A percentile compares a stretch with the other conserved stretches of the same genome.
These are phyloP conservation scores for Metroxylon sagu DNA, from an alignment of 176 grass and related monocot genomes.

Conservation along the genomic window DNA sequence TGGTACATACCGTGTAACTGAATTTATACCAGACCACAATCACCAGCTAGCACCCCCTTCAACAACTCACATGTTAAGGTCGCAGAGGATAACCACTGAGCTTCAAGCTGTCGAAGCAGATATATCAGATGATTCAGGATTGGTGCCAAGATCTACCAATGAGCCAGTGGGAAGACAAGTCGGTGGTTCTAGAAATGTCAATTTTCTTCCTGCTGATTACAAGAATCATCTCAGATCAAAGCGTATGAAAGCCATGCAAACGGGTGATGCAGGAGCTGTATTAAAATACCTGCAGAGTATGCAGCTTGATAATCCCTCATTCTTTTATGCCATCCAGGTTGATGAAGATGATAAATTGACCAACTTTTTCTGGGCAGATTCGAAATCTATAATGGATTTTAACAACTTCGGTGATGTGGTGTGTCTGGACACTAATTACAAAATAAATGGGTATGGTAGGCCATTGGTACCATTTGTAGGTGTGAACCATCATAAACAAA, in stretches of 20 bases:
- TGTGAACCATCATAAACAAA: slow-evolving; percentile 84
- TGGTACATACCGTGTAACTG: slow-evolving; percentile 56
- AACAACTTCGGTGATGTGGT: slow-evolving; percentile 63
- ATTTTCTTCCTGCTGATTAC: slow-evolving; percentile 56
- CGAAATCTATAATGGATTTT: slow-evolving; percentile 66
- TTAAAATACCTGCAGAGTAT: slow-evolving; percentile 81
- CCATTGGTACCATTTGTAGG: slow-evolving; percentile 67
- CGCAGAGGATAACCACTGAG: slow-evolving; percentile 72
- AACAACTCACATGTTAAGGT: slow-evolving; percentile 87
- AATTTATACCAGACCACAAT: slow-evolving; percentile 77
- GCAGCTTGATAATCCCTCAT: slow-evolving; percentile 57
- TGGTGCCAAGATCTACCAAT: slow-evolving; percentile 38
- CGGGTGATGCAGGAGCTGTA: slow-evolving; percentile 61
- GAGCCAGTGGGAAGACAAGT: slow-evolving; percentile 48
- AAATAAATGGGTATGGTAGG: slow-evolving; percentile 65
- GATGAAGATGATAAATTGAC: slow-evolving; percentile 87
- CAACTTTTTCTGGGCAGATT: slow-evolving; percentile 86
- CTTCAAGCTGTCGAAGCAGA: slow-evolving; percentile 57
- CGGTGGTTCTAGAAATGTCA: slow-evolving; percentile 39
- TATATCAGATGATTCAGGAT: slow-evolving; percentile 67
- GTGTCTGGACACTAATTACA: slow-evolving; percentile 76
- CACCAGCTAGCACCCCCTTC: slow-evolving; percentile 86
- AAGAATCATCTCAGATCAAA: slow-evolving; percentile 55
- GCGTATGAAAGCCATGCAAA: slow-evolving; percentile 79
- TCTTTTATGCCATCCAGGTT: slow-evolving; percentile 77